Evolutionary conservation across 1,284 basidiomycete genomes (phyloP), one percentile per base, ranked within the genome.

Genomic region (Cystobasidium pallidum): DNA sequence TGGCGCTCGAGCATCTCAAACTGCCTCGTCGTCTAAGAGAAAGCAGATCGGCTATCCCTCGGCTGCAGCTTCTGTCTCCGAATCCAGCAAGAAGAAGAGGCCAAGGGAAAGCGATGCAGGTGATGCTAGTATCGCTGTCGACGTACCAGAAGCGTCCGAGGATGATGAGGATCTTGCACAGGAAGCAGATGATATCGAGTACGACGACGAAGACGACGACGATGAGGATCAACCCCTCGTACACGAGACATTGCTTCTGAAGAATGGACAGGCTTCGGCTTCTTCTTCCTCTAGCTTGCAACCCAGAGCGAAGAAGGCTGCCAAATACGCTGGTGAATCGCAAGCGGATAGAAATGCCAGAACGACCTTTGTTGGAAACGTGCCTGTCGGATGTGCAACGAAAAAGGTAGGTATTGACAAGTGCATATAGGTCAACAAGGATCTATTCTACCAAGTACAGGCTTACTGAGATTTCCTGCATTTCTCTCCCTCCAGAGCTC

Each of bases 301-400:
- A 36, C 54, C 54, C 10, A 57, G 54, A 34, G 54, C 54, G 19
- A 57, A 57, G 58, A 61, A 61, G 28, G 26, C 34, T 45, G 58
- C 58, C 19, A 61, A 43, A 32, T 36, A 61, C 21, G 36, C 36
- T n/a, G 72, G 76, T 47, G 76, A 76, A 41, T 73, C 84, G 11
- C 74, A 75, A 15, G 87, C 86, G 67, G 86, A 86, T 72, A 85
- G 89, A 62, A 88, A 96, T 78, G 84, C 86, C 21, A 86, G 94
- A 32, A 96, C 94, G 1, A 84, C 97, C 64, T 99, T 98, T 80
- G 82, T 99, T n/a, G 95, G 95, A 11, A 98, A 98, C 80, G 83
- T 98, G 0, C 86, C 89, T 2, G 83, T 91, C 1, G 88, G 90
- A 4, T 86, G 90, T 8, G 88, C 87, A 19, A 89, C 89, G 68